phyloP scores from a whole-genome alignment of 768 basidiomycete species.

The Dacryopinax spathularia region DNA sequence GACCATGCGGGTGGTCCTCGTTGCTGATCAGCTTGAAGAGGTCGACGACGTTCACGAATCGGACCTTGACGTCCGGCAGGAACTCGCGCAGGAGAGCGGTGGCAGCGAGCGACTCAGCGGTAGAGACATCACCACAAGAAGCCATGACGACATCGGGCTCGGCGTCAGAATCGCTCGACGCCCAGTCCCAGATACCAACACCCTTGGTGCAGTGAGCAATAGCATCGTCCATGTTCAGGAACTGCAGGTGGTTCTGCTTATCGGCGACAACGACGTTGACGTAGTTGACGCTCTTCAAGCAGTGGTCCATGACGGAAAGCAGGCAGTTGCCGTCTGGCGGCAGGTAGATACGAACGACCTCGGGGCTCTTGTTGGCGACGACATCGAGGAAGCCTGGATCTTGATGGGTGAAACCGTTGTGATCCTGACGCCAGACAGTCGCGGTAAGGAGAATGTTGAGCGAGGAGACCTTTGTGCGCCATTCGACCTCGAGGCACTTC shows the following conservation, averaged over 20 bases:
- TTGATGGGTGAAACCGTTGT: slow-evolving; percentile 79
- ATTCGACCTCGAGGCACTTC: slow-evolving; percentile 44
- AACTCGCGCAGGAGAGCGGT: slow-evolving; percentile 60
- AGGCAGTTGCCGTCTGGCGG: slow-evolving; percentile 86
- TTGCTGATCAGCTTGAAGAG: slow-evolving; percentile 61
- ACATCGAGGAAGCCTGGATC: slow-evolving; percentile 77
- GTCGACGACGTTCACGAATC: slow-evolving; percentile 82
- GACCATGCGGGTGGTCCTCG: slow-evolving; percentile 65
- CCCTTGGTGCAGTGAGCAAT: slow-evolving; percentile 67
- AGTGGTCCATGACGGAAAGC: slow-evolving; percentile 71
- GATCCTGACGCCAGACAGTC: slow-evolving; percentile 48
- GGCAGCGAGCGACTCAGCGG: slow-evolving; percentile 78
- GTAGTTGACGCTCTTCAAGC: slow-evolving; percentile 70
- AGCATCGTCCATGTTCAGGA: slow-evolving; percentile 63
- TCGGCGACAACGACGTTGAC: slow-evolving; percentile 80
- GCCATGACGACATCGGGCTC: slow-evolving; percentile 72
- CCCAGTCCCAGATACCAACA: slow-evolving; percentile 74
- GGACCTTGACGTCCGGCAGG: slow-evolving; percentile 58
- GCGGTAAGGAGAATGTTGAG: slow-evolving; percentile 68
- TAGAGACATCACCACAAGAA: slow-evolving; percentile 66
- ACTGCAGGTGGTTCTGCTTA: slow-evolving; percentile 70
- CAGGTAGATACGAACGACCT: slow-evolving; percentile 60
- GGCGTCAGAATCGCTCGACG: slow-evolving; percentile 55
- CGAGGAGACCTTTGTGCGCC: slow-evolving; percentile 56
- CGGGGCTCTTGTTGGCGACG: slow-evolving; percentile 63